Conservation (phyloP, 805 yeast genomes). For the Cyberlindnera bimundalis region DNA sequence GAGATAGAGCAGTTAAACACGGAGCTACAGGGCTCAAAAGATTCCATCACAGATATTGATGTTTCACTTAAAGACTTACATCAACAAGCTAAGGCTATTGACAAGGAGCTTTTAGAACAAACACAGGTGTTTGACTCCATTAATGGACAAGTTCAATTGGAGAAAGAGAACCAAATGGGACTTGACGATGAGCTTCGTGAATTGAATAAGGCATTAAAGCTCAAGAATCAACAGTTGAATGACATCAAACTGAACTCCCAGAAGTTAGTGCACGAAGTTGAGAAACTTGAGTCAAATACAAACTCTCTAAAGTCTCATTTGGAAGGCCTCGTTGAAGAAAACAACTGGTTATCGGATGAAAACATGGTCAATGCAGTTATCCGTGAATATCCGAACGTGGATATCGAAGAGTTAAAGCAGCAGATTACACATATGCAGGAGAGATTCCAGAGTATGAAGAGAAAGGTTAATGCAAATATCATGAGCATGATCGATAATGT, state of each 20-base stretch:
- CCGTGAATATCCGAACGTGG: slow-evolving; percentile 59
- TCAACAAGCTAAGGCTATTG: slow-evolving; percentile 25
- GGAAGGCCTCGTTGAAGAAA: slow-evolving; percentile 46
- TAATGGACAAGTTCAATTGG: slow-evolving; percentile 22
- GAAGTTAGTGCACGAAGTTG: slow-evolving; percentile 52
- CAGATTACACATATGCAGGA: slow-evolving; percentile 54
- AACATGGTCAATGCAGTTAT: slow-evolving; percentile 52
- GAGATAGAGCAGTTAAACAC: slow-evolving; percentile 64
- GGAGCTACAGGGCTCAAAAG: slow-evolving; percentile 49
- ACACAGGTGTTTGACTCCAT: slow-evolving; percentile 28
- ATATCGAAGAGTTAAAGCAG: slow-evolving; percentile 58
- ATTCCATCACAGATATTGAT: slow-evolving; percentile 37
- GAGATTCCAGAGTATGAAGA: slow-evolving; percentile 64
- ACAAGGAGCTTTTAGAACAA: slow-evolving; percentile 29
- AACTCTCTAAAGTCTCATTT: slow-evolving; percentile 37
- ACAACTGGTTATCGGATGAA: slow-evolving; percentile 73
- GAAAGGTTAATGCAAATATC: slow-evolving; percentile 79
- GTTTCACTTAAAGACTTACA: slow-evolving; percentile 34
- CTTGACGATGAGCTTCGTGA: slow-evolving; percentile 75
- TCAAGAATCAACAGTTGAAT: slow-evolving; percentile 38
- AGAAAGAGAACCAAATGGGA: slow-evolving; percentile 58
- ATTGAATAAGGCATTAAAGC: slow-evolving; percentile 43
- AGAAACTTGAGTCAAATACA: slow-evolving; percentile 40
- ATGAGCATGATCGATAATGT: slow-evolving; percentile 91
- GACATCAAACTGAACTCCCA: slow-evolving; percentile 51